A percentile compares a stretch with the other conserved stretches of the same genome.
Conservation (phyloP, 116 monocot genomes). For the Cymodocea nodosa region DNA sequence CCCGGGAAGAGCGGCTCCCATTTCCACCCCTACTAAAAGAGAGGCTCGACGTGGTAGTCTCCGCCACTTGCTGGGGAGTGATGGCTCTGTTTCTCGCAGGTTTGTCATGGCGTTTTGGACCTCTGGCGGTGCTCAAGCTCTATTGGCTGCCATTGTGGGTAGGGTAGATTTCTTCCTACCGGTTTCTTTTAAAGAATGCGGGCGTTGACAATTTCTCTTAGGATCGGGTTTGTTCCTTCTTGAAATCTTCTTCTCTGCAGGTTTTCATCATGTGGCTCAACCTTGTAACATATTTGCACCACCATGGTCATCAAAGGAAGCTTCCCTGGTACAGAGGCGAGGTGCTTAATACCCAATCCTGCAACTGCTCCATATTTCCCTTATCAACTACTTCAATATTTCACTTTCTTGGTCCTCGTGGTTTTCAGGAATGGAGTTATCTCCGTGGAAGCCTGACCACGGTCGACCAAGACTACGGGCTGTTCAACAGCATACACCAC, state of each 20-base stretch:
- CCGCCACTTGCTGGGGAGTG: conserved; percentile 30
- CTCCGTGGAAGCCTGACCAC: conserved; percentile 73
- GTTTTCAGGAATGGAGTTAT: conserved; percentile 70
- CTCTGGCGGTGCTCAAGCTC: conserved; percentile 21
- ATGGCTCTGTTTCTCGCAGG: conserved; percentile 22
- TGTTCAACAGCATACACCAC: conserved; percentile 82
- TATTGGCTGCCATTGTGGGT: conserved; percentile 30
- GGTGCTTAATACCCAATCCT: conserved; percentile 17
- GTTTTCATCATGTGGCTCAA: conserved; percentile 75
- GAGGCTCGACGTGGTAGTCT: conserved; percentile 19
- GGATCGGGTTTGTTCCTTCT: not conserved
- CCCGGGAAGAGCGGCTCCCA: conserved; percentile 50
- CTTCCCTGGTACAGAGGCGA: conserved; percentile 75
- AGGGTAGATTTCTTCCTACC: not conserved
- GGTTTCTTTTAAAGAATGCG: too few relatives aligned
- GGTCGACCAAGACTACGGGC: conserved; percentile 71
- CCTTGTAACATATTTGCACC: conserved; percentile 73
- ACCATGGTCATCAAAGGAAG: conserved; percentile 65
- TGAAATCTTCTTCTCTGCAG: conserved; percentile 14
- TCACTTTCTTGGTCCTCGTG: not conserved
- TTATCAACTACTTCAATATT: too few relatives aligned
- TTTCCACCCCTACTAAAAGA: conserved; percentile 34
- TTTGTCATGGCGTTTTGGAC: conserved; percentile 9
- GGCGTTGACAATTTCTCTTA: not conserved
- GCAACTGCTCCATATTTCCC: too few relatives aligned